Evolutionary conservation across 257 asterid genomes (phyloP).

Genomic region (Misopates orontium): DNA sequence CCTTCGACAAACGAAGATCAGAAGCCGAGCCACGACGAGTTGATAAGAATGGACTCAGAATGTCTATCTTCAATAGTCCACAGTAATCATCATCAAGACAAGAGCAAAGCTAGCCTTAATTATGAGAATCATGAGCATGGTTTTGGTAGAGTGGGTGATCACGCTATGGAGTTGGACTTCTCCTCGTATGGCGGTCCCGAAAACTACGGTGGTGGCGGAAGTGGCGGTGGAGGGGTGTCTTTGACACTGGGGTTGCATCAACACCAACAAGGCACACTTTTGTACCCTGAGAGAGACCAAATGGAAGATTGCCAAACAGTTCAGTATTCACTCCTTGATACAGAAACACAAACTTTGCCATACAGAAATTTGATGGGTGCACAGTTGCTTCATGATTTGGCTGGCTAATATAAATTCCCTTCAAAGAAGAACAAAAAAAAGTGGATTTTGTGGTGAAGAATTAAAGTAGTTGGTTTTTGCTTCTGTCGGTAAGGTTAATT

Average conservation of each 20-base stretch:
- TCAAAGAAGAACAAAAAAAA: no score
- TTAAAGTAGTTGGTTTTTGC: not conserved
- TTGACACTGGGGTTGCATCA: constrained; percentile 80
- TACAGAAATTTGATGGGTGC: constrained; percentile 91
- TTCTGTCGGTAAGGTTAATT: constrained; percentile 43
- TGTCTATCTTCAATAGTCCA: constrained; percentile 71
- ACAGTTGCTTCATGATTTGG: constrained; percentile 87
- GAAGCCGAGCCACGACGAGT: constrained; percentile 67
- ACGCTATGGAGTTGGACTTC: constrained; percentile 61
- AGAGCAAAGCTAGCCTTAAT: not conserved
- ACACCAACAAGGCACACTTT: constrained; percentile 30
- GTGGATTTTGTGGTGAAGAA: constrained; percentile 22
- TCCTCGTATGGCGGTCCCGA: constrained; percentile 41
- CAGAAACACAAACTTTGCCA: constrained; percentile 74
- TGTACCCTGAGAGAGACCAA: no score
- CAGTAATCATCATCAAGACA: constrained; percentile 36
- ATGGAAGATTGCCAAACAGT: constrained; percentile 70
- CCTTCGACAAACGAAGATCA: constrained; percentile 40
- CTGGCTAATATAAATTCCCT: constrained; percentile 43
- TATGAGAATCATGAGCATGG: no score
- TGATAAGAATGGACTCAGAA: constrained; percentile 66
- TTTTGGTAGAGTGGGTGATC: constrained; percentile 15
- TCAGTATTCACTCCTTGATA: constrained; percentile 70
- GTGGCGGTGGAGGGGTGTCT: constrained; percentile 58
- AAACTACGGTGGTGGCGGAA: constrained; percentile 20